Evolutionary conservation across 139 green algal genomes (phyloP).

Genomic region (Chlamydomonas asymmetrica): DNA sequence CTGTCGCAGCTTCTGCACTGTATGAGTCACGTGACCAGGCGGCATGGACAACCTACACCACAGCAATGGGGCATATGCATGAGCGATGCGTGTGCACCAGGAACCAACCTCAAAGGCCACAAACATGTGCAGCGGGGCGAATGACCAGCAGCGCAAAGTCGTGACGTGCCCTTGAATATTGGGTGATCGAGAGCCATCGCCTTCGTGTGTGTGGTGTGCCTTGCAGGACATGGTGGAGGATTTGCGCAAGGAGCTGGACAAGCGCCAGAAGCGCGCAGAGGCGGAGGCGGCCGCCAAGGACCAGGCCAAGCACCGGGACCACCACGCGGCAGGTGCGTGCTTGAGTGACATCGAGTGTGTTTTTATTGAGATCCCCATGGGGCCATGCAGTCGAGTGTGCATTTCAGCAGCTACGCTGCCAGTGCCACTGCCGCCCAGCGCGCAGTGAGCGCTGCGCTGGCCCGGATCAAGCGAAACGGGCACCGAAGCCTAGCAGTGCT

Average conservation of each 20-base stretch:
- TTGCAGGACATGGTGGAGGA: constrained; percentile 29
- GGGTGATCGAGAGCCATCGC: neutral
- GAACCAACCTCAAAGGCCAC: neutral
- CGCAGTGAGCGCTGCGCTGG: too few relatives aligned
- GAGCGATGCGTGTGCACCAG: neutral
- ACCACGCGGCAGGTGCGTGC: too few relatives aligned
- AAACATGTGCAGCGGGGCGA: neutral
- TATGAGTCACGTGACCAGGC: too few relatives aligned
- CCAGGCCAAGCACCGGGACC: neutral
- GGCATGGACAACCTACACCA: neutral
- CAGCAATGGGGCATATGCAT: neutral
- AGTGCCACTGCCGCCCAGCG: too few relatives aligned
- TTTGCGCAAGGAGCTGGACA: constrained; percentile 25
- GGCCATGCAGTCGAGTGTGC: too few relatives aligned
- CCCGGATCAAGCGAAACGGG: too few relatives aligned
- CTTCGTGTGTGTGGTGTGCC: neutral
- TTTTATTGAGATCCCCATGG: too few relatives aligned
- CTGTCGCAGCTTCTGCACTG: too few relatives aligned
- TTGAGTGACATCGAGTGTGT: too few relatives aligned
- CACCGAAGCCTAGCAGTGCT: too few relatives aligned
- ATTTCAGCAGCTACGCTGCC: too few relatives aligned
- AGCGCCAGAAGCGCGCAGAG: neutral
- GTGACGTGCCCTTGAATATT: neutral
- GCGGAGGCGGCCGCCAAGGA: neutral
- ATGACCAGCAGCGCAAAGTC: neutral